Evolutionary conservation across 495 filamentous ascomycete genomes (phyloP).

Genomic region (Neurospora sp.): DNA sequence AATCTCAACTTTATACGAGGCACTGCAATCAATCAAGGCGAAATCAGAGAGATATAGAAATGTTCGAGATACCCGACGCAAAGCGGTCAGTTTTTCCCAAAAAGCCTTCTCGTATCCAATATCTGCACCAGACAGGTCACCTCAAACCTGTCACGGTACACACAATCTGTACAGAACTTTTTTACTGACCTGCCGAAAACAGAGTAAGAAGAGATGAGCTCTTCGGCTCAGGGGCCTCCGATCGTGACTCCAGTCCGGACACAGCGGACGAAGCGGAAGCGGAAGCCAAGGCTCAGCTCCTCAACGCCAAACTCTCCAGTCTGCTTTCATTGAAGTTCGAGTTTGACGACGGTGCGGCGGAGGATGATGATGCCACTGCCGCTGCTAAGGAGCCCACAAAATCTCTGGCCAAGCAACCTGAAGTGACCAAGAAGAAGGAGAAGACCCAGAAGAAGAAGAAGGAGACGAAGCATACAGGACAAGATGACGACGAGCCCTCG

Average conservation of each 20-base stretch:
- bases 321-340: constrained; percentile 27
- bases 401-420: not conserved
- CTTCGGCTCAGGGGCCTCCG: constrained; percentile 23
- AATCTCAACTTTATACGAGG: not conserved
- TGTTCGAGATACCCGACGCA: constrained; percentile 44
- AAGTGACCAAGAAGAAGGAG: not conserved
- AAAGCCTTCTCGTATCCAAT: not conserved
- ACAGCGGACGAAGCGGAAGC: constrained; percentile 14
- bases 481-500: not conserved
- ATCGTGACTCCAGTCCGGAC: constrained; percentile 14
- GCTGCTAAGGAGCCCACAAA: not conserved
- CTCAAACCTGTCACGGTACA: not conserved
- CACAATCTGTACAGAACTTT: not conserved
- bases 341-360: not conserved
- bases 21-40: too few species aligned
- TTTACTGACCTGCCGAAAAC: not conserved
- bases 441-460: not conserved
- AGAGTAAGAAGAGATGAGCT: constrained; percentile 46
- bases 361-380: not conserved
- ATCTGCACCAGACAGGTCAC: not conserved
- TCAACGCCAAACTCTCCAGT: constrained; percentile 33
- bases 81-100: constrained; percentile 33
- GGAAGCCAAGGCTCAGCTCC: constrained; percentile 22
- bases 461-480: constrained; percentile 2
- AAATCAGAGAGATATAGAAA: constrained; percentile 9